Conservation (phyloP, 169 alveolate species). For the Cryptosporidium sp. region DNA sequence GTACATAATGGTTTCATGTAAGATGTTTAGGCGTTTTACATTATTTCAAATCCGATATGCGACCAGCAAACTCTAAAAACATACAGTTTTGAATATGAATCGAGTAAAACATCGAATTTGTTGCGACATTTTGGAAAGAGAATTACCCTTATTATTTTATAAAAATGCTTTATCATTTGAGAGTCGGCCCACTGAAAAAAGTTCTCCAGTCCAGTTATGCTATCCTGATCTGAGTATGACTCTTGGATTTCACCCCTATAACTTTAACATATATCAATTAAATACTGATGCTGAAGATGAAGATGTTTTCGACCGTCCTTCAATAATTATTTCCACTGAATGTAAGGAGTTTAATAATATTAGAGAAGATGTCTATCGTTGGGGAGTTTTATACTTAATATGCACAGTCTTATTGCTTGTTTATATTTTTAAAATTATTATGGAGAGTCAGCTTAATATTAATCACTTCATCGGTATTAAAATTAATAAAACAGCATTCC, state of each 20-base stretch:
- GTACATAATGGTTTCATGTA: too few relatives aligned
- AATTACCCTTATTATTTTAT: conserved; percentile 21
- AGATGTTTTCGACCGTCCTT: conserved; percentile 33
- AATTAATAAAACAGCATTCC: not conserved
- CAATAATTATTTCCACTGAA: conserved; percentile 50
- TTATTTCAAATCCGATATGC: not conserved
- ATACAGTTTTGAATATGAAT: not conserved
- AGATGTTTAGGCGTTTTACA: not conserved
- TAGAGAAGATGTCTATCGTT: conserved; percentile 15
- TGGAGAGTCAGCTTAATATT: not conserved
- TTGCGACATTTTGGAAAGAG: not conserved
- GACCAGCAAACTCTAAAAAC: not conserved
- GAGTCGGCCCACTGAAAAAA: not conserved
- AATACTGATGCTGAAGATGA: conserved; percentile 7
- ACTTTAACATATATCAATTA: not conserved
- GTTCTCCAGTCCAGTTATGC: conserved; percentile 26
- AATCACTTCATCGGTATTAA: not conserved
- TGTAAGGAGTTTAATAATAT: conserved; percentile 24
- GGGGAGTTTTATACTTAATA: conserved; percentile 44
- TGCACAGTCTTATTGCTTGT: not conserved
- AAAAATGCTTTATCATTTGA: conserved; percentile 40
- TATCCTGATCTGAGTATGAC: conserved; percentile 35
- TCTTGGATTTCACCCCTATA: conserved; percentile 49
- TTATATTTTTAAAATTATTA: not conserved
- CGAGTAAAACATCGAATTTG: conserved; percentile 45